A percentile compares a stretch with the other conserved stretches of the same genome.
phyloP scores from a whole-genome alignment of 352 stramenopile genomes.

The Phytophthora sansomeana region DNA sequence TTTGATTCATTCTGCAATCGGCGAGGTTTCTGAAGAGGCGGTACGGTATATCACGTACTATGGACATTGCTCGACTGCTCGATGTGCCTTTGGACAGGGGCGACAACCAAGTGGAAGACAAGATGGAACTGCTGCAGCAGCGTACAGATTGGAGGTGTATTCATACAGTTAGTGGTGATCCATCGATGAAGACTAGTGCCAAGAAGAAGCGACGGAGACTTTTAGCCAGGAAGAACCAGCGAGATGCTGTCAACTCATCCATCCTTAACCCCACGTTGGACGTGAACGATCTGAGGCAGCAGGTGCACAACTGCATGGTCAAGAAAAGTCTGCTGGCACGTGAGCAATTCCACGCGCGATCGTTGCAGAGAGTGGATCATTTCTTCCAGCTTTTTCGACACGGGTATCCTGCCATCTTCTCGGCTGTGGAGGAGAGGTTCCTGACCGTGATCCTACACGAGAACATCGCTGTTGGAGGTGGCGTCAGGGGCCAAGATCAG shows the following conservation, averaged over 20 bases:
- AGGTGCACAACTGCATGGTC: constrained; percentile 37
- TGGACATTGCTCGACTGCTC: neutral
- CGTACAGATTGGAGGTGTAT: neutral
- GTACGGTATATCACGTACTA: too few relatives aligned
- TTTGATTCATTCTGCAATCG: neutral
- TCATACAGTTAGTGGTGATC: neutral
- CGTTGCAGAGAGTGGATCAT: constrained; percentile 28
- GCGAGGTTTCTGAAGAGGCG: neutral
- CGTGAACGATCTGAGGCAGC: constrained; percentile 33
- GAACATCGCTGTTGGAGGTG: constrained; percentile 31
- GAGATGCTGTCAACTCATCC: constrained; percentile 20
- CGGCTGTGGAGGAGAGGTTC: constrained; percentile 24
- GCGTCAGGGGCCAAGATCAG: constrained; percentile 15
- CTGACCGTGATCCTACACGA: constrained; percentile 29
- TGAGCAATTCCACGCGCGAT: constrained; percentile 38
- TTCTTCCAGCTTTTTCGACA: constrained; percentile 49
- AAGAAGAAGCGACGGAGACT: constrained; percentile 16
- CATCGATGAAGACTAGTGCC: neutral
- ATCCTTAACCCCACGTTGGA: constrained; percentile 32
- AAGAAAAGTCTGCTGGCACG: constrained; percentile 25
- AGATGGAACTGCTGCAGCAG: neutral
- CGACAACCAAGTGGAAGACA: constrained; percentile 15
- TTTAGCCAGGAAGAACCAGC: constrained; percentile 13
- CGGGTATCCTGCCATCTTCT: constrained; percentile 21
- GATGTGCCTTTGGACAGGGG: neutral